Evolutionary conservation across 208 protist species (phyloP).

Genomic region (Leishmania tropica): DNA sequence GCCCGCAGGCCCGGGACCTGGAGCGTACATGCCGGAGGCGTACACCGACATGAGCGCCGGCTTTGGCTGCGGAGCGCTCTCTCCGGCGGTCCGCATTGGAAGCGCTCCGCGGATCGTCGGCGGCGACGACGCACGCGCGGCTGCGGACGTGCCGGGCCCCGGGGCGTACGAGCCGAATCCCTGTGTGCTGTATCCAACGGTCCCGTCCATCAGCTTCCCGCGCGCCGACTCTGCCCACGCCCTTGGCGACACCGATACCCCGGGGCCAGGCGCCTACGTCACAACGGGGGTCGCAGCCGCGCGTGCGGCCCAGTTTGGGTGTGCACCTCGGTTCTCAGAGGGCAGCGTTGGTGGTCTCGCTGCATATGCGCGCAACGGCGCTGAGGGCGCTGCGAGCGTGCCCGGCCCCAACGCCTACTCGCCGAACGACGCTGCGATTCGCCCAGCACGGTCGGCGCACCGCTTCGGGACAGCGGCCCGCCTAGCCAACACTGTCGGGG

Average conservation of each 20-base stretch:
- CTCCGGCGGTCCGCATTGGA: conserved; percentile 18
- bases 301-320: conserved; percentile 12
- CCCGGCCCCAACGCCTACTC: conserved; percentile 30
- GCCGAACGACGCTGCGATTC: conserved; percentile 10
- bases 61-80: conserved; percentile 6
- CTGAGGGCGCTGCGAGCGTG: not conserved
- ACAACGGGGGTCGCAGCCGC: not conserved
- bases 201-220: conserved; percentile 25
- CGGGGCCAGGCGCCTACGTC: conserved; percentile 30
- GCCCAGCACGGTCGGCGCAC: conserved; percentile 5
- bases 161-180: conserved; percentile 38
- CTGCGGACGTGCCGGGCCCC: conserved; percentile 20
- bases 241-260: conserved; percentile 8
- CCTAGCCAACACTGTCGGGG: not conserved
- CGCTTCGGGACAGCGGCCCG: conserved; percentile 28
- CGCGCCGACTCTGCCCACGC: not conserved
- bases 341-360: not conserved
- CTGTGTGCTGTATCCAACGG: not conserved
- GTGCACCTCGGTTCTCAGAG: conserved; percentile 16
- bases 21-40: conserved; percentile 34
- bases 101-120: conserved; percentile 18
- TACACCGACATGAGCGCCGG: conserved; percentile 6
- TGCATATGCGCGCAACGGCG: not conserved
- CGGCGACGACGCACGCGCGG: not conserved
- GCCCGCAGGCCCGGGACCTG: conserved; percentile 39